Conservation (phyloP, 2,329 filamentous ascomycete genomes). For the Talaromyces marneffei region DNA sequence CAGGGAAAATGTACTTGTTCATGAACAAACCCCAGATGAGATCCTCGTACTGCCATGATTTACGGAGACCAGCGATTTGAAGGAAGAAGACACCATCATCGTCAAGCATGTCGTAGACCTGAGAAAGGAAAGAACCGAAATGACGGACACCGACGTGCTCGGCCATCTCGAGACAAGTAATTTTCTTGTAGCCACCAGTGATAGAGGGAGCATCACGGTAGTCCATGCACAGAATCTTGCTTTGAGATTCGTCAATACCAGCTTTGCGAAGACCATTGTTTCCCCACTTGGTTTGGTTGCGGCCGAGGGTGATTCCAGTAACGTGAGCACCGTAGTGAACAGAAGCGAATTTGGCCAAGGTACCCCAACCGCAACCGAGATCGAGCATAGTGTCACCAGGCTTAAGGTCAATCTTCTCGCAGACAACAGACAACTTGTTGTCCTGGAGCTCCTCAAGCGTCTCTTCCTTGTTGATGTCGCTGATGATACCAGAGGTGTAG, state of each 20-base stretch:
- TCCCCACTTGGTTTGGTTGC: slow-evolving; percentile 96
- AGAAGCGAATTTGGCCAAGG: slow-evolving; percentile 85
- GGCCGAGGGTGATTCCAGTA: slow-evolving; percentile 87
- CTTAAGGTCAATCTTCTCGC: slow-evolving; percentile 87
- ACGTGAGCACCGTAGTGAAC: slow-evolving; percentile 82
- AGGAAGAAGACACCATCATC: slow-evolving; percentile 95
- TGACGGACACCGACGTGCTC: slow-evolving; percentile 96
- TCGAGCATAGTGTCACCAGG: slow-evolving; percentile 79
- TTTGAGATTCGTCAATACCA: slow-evolving; percentile 80
- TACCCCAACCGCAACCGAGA: slow-evolving; percentile 97
- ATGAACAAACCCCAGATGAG: slow-evolving; percentile 97
- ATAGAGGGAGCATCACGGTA: slow-evolving; percentile 89
- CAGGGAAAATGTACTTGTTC: slow-evolving; percentile 99
- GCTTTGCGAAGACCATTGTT: slow-evolving; percentile 80
- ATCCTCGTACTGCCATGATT: slow-evolving; percentile 96
- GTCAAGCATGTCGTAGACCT: slow-evolving; percentile 92
- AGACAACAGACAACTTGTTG: slow-evolving; percentile 92
- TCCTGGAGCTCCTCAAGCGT: slow-evolving; percentile 92
- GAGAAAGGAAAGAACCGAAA: slow-evolving; percentile 71
- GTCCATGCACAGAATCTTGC: slow-evolving; percentile 89
- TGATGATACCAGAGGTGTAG: slow-evolving; percentile 93
- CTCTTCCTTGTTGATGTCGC: slow-evolving; percentile 81
- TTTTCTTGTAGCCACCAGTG: slow-evolving; percentile 79
- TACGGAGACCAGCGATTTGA: slow-evolving; percentile 89
- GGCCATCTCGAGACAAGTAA: slow-evolving; percentile 96